Conservation (phyloP, 2,329 filamentous ascomycete genomes). For the Fusarium temperatum region DNA sequence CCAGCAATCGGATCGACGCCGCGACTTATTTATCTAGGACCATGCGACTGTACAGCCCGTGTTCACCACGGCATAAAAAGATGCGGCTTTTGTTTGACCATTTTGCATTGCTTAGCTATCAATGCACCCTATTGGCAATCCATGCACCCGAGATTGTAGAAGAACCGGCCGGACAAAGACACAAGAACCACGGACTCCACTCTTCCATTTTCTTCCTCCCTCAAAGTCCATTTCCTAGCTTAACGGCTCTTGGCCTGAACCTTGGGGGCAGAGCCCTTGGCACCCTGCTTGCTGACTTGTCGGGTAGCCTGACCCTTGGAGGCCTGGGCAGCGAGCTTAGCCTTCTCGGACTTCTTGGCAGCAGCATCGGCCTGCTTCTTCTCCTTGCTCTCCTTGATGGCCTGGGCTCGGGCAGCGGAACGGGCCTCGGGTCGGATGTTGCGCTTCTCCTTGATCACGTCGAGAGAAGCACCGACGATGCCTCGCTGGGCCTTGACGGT, state of each 20-base stretch:
- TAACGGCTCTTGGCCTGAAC: slow-evolving; percentile 85
- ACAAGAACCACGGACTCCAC: slow-evolving; percentile 54
- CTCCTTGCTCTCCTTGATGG: slow-evolving; percentile 98
- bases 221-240: slow-evolving; percentile 36
- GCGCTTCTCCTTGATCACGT: slow-evolving; percentile 99
- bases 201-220: slow-evolving; percentile 41
- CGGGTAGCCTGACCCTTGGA: slow-evolving; percentile 81
- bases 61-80: slow-evolving; percentile 31
- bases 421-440: slow-evolving; percentile 94
- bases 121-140: slow-evolving; percentile 54
- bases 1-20: slow-evolving; percentile 14
- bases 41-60: slow-evolving; percentile 6
- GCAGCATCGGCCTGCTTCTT: slow-evolving; percentile 90
- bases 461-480: slow-evolving; percentile 98
- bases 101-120: slow-evolving; percentile 54
- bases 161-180: slow-evolving; percentile 55
- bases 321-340: slow-evolving; percentile 81
- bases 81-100: slow-evolving; percentile 40
- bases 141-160: slow-evolving; percentile 55
- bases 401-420: slow-evolving; percentile 84
- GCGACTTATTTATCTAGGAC: slow-evolving; percentile 23
- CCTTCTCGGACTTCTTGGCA: slow-evolving; percentile 99
- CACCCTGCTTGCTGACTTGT: slow-evolving; percentile 96
- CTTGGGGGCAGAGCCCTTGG: slow-evolving; percentile 90
- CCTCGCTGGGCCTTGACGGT: slow-evolving; percentile 98